Evolutionary conservation across 495 filamentous ascomycete genomes (phyloP).

Genomic region (Trichoderma parareesei): DNA sequence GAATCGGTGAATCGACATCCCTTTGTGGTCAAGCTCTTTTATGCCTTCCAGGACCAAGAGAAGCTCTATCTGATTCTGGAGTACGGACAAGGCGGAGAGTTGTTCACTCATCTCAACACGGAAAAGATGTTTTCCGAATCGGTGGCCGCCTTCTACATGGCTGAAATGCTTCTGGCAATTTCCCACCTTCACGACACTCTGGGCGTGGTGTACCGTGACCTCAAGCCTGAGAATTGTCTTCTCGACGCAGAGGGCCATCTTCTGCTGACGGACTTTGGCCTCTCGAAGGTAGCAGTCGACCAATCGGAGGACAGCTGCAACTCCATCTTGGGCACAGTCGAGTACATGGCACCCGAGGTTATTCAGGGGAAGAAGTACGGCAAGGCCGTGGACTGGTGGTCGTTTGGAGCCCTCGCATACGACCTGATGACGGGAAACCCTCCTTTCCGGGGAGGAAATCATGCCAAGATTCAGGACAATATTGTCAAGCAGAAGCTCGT

Average conservation of each 20-base stretch:
- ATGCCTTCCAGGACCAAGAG: constrained; percentile 96
- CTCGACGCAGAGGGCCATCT: constrained; percentile 87
- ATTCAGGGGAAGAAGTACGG: constrained; percentile 78
- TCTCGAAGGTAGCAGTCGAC: constrained; percentile 88
- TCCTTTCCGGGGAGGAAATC: constrained; percentile 83
- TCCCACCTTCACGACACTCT: constrained; percentile 86
- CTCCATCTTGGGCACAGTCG: constrained; percentile 84
- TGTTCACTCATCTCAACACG: constrained; percentile 82
- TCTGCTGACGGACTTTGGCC: constrained; percentile 91
- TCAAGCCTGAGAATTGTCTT: constrained; percentile 97
- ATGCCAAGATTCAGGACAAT: constrained; percentile 85
- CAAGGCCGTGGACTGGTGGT: constrained; percentile 97
- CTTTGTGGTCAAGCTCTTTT: constrained; percentile 95
- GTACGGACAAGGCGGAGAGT: constrained; percentile 94
- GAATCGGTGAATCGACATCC: constrained; percentile 94
- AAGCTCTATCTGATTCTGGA: constrained; percentile 97
- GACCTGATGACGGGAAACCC: constrained; percentile 86
- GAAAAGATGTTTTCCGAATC: constrained; percentile 89
- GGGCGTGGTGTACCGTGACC: constrained; percentile 90
- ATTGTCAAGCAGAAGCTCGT: constrained; percentile 84
- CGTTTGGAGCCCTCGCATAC: constrained; percentile 81
- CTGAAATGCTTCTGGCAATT: constrained; percentile 88
- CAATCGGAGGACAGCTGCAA: constrained; percentile 61
- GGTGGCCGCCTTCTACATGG: constrained; percentile 92
- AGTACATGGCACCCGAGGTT: constrained; percentile 98